A percentile compares a stretch with the other conserved stretches of the same genome.
phyloP scores from a whole-genome alignment of 331 rosid genomes.

The Malus hybrid region DNA sequence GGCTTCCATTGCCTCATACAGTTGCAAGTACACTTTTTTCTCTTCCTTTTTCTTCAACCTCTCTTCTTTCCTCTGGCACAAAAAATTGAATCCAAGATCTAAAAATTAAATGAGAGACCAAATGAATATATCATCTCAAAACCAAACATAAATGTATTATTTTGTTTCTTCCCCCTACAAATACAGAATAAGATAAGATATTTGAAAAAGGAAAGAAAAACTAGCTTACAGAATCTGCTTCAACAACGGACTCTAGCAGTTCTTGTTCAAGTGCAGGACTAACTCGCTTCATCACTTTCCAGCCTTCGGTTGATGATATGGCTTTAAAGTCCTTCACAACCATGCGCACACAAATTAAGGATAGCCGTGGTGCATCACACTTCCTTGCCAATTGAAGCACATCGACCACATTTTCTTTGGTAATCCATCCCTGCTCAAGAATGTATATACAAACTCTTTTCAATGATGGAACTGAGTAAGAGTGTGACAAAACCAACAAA shows the following conservation, averaged over 20 bases:
- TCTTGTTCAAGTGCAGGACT: conserved; percentile 40
- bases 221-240: conserved; percentile 33
- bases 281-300: conserved; percentile 39
- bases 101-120: background rate
- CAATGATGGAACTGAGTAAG: conserved; percentile 24
- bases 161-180: background rate
- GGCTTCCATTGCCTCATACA: conserved; percentile 55
- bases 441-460: conserved; percentile 28
- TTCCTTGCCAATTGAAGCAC: conserved; percentile 44
- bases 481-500: conserved; percentile 36
- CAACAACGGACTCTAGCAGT: conserved; percentile 28
- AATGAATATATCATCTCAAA: background rate
- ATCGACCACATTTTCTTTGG: conserved; percentile 38
- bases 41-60: conserved; percentile 30
- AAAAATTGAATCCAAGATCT: background rate
- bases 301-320: conserved; percentile 39
- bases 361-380: conserved; percentile 43
- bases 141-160: too few relatives aligned
- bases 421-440: conserved; percentile 29
- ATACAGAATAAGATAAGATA: background rate
- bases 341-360: conserved; percentile 25
- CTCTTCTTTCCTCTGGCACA: conserved; percentile 34
- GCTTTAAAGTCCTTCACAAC: conserved; percentile 31
- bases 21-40: conserved; percentile 33
- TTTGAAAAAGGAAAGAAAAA: background rate